Conservation (phyloP, 2,329 filamentous ascomycete species). For the Pyrenochaeta sp. region DNA sequence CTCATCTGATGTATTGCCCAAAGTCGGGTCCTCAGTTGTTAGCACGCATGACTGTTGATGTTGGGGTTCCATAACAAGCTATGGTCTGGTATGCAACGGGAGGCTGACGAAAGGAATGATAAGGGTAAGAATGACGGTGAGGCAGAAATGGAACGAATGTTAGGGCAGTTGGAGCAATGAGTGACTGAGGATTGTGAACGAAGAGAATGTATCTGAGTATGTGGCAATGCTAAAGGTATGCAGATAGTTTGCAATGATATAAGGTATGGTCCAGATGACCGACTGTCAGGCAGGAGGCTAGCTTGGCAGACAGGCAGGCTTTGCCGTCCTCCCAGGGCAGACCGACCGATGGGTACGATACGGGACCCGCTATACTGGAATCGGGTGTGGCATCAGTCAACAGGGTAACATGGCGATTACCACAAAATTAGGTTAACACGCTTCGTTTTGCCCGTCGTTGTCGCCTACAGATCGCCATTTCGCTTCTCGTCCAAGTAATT, state of each 20-base stretch:
- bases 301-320: slow-evolving; percentile 32
- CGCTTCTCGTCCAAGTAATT: slow-evolving; percentile 43
- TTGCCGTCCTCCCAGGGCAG: slow-evolving; percentile 33
- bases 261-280: slow-evolving; percentile 33
- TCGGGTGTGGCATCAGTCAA: slow-evolving; percentile 32
- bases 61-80: slow-evolving; percentile 43
- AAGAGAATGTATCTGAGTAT: slow-evolving; percentile 45
- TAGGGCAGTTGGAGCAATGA: slow-evolving; percentile 54
- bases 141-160: slow-evolving; percentile 50
- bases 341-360: slow-evolving; percentile 35
- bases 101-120: slow-evolving; percentile 36
- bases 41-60: slow-evolving; percentile 50
- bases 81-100: slow-evolving; percentile 29
- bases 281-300: slow-evolving; percentile 32
- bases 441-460: slow-evolving; percentile 32
- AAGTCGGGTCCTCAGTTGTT: slow-evolving; percentile 53
- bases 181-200: slow-evolving; percentile 52
- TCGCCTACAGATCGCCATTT: slow-evolving; percentile 35
- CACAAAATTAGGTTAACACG: slow-evolving; percentile 46
- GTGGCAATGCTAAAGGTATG: slow-evolving; percentile 29
- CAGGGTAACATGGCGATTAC: slow-evolving; percentile 39
- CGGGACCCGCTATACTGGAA: slow-evolving; percentile 42
- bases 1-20: slow-evolving; percentile 34
- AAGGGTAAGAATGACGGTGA: slow-evolving; percentile 51
- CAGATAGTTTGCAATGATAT: slow-evolving; percentile 42